Evolutionary conservation across 78 protist genomes (phyloP), one percentile per base, ranked within the genome.

Genomic region (Parvularia atlantis): DNA sequence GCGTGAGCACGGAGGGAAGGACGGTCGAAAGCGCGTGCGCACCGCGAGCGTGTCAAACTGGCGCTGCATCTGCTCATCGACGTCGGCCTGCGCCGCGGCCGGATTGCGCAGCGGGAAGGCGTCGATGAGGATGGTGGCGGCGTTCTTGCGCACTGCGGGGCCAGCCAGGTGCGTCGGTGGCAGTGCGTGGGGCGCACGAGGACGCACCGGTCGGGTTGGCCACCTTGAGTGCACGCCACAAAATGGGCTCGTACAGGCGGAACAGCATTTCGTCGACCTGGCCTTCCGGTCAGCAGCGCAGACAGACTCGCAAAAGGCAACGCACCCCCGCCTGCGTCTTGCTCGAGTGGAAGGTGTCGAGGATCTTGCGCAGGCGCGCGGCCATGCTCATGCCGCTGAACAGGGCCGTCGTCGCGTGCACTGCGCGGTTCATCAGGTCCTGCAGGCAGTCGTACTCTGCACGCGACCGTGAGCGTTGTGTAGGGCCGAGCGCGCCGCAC

Each of bases 51-150:
- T 56, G 9, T 63, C 54, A 16, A 63, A 43, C 37, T 63, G 69
- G 26, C 37, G 30, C 62, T 57, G 65, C 24, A 69, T 7, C 30
- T 19, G 33, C 36, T 9, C 22, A 19, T 78, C 83, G 46, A 26
- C 28, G 48, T 68, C 76, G 39, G 0, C 60, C 28, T 41, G 35
- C 20, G 57, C 13, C 19, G 83, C 46, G n/a, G 46, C 22, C 26
- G 73, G 62, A 31, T 69, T n/a, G 28, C 31, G 69, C 56, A 78
- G 56, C 43, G 83, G 83, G 22, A 78, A 78, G 6, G 71, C 83
- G 17, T 40, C 83, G 31, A 75, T 0, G 44, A 78, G 13, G 37
- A 78, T 22, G 22, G 60, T 24, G 24, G 83, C 83, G 11, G 83
- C 83, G 57, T 78, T 78, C 20, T 50, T 19, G n/a, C 83, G 75